Base-by-base conservation (phyloP, 768 basidiomycete species). In the Mycena galericulata region DNA sequence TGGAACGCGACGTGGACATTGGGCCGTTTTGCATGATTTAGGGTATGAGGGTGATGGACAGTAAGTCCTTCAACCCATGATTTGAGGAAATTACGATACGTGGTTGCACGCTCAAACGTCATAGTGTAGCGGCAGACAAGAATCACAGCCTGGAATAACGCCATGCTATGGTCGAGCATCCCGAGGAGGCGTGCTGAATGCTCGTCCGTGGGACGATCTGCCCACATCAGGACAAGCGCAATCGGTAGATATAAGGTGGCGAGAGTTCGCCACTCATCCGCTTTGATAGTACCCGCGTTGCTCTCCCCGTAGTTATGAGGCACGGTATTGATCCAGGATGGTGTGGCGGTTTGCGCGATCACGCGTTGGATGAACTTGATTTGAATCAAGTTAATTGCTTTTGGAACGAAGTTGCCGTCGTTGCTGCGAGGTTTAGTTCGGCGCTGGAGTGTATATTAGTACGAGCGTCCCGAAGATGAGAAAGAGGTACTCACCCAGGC, bases 1-100 rank as follows among this genome's bases (percentile, higher is more conserved):
- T 83, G 83, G 51, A 82, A 73, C 0, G 77, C 71, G 18, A 75
- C 69, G 56, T 82, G 81, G 18, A 75, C 22, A 47, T 79, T 81
- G 22, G 73, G 65, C 6, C 65, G 36, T 4, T 68, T 32, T 1
- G n/a, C 29, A 43, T 71, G 66, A 55, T 62, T 26, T 14, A 0
- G 43, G 22, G 74, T 75, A 64, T 76, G 74, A 18, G 79, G 77
- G 47, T 78, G 75, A 22, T 80, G 43, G 1, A 57, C 15, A 22
- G 66, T 49, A 17, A 82, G 64, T 1, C 68, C 72, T 10, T 72
- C 59, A 27, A 82, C 60, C 58, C 80, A 82, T 30, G 24, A 9
- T 30, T 60, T 66, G 22, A 81, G 73, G 22, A 64, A 65, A 1
- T 26, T 10, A 0, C 30, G 67, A 62, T 76, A 81, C 1, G 62